These are phyloP conservation scores for Magnaporthales sp. DNA, from an alignment of 2,329 filamentous ascomycete genomes.

Conservation along the genomic window DNA sequence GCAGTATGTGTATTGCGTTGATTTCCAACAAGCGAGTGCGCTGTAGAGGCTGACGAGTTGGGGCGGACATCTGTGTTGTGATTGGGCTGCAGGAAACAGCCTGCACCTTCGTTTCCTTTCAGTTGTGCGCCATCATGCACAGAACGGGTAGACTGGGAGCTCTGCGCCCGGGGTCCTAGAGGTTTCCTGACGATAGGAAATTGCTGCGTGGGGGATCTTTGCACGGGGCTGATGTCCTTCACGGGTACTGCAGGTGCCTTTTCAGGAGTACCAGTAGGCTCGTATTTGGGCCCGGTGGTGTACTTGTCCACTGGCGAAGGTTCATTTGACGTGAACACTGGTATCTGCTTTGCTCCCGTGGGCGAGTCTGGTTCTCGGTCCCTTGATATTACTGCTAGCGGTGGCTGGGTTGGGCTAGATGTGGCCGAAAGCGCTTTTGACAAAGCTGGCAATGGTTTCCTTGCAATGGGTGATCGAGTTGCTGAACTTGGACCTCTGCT, in stretches of 20 bases:
- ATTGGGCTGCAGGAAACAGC: not conserved
- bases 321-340: not conserved
- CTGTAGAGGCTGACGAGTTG: not conserved
- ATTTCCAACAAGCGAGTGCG: not conserved
- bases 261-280: not conserved
- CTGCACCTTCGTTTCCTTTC: not conserved
- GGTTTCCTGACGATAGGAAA: conserved; percentile 4
- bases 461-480: conserved; percentile 28
- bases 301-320: not conserved
- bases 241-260: not conserved
- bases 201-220: not conserved
- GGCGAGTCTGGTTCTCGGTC: not conserved
- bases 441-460: conserved; percentile 40
- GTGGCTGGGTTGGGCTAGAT: conserved; percentile 6
- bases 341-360: not conserved
- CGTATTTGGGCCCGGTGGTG: not conserved
- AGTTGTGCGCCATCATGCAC: not conserved
- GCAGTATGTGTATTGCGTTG: not conserved
- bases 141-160: not conserved
- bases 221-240: not conserved
- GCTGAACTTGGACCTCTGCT: not conserved
- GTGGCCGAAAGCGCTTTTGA: conserved; percentile 8
- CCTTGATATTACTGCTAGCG: not conserved
- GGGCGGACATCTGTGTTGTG: not conserved
- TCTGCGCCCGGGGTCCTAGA: conserved; percentile 9